Evolutionary conservation across 768 basidiomycete species (phyloP).

Genomic region (Mycena belliarum): DNA sequence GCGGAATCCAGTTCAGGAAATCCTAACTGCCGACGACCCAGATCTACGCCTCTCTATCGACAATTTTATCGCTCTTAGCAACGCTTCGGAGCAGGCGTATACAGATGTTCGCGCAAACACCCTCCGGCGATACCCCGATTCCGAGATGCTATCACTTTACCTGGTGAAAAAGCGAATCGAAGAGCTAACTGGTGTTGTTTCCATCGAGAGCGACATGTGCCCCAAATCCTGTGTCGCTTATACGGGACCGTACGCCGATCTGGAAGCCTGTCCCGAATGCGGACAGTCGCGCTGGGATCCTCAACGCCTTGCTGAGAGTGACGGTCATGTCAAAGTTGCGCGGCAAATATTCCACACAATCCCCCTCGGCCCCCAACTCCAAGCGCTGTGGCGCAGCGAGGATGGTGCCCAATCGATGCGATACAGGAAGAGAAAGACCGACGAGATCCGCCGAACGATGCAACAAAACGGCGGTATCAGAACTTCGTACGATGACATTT

Average conservation of each 20-base stretch:
- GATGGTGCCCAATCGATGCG: constrained; percentile 27
- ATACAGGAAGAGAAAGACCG: constrained; percentile 27
- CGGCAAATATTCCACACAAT: constrained; percentile 22
- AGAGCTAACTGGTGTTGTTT: constrained; percentile 34
- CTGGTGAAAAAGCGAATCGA: constrained; percentile 28
- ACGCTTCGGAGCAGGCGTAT: constrained; percentile 35
- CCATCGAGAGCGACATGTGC: constrained; percentile 43
- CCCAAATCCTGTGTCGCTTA: constrained; percentile 41
- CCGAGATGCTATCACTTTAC: constrained; percentile 31
- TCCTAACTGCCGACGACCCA: constrained; percentile 23
- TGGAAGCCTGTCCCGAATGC: too few species aligned
- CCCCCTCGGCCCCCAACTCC: constrained; percentile 43
- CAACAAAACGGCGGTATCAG: constrained; percentile 1
- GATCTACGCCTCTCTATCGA: constrained; percentile 34
- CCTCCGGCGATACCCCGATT: constrained; percentile 25
- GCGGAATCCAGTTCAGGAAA: neutral
- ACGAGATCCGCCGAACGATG: constrained; percentile 18
- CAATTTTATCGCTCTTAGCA: constrained; percentile 28
- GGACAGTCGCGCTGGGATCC: too few species aligned
- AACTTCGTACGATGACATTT: constrained; percentile 26
- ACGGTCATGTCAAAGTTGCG: too few species aligned
- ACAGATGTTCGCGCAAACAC: constrained; percentile 24
- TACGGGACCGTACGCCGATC: constrained; percentile 26
- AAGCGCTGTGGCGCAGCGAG: constrained; percentile 33
- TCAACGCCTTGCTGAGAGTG: too few species aligned